Percentiles rank a stretch among this genome's conserved stretches.
These are phyloP conservation scores for Calophaca sinica DNA, from an alignment of 306 rosid species.

Conservation along the genomic window DNA sequence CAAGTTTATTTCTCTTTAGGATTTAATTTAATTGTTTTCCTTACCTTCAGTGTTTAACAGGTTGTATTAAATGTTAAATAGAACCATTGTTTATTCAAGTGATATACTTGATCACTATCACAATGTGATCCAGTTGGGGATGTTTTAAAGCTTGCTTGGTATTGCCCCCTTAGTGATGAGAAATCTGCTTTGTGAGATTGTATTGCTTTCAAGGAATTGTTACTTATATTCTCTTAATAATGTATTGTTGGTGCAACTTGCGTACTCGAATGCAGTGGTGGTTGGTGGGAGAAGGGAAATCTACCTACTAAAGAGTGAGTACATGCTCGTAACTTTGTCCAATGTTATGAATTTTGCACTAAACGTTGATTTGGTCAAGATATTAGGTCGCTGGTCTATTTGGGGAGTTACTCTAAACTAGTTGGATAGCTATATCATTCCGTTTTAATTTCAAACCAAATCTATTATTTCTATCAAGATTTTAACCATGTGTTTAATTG, in stretches of 20 bases:
- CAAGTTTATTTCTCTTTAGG: slow-evolving; percentile 21
- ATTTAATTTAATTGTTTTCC: slow-evolving; percentile 25
- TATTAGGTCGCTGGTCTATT: no score
- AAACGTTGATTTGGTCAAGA: no score
- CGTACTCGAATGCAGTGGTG: not conserved
- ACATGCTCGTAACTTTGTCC: no score
- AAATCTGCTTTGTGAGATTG: not conserved
- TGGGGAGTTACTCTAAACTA: no score
- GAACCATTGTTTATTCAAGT: slow-evolving; percentile 35
- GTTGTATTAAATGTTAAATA: slow-evolving; percentile 40
- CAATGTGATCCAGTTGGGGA: not conserved
- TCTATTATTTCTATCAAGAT: no score
- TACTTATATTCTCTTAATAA: not conserved
- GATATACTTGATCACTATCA: slow-evolving; percentile 41
- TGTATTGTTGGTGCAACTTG: not conserved
- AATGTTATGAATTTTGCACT: no score
- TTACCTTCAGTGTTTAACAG: slow-evolving; percentile 32
- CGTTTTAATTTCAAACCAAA: no score
- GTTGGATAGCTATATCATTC: no score
- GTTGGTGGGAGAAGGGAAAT: not conserved
- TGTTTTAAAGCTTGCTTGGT: no score
- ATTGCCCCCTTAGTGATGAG: no score
- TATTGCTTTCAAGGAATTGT: slow-evolving; percentile 11
- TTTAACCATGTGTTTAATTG: no score
- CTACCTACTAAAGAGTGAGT: no score